phyloP scores from a whole-genome alignment of 768 basidiomycete species.

The Naematelia encephala region DNA sequence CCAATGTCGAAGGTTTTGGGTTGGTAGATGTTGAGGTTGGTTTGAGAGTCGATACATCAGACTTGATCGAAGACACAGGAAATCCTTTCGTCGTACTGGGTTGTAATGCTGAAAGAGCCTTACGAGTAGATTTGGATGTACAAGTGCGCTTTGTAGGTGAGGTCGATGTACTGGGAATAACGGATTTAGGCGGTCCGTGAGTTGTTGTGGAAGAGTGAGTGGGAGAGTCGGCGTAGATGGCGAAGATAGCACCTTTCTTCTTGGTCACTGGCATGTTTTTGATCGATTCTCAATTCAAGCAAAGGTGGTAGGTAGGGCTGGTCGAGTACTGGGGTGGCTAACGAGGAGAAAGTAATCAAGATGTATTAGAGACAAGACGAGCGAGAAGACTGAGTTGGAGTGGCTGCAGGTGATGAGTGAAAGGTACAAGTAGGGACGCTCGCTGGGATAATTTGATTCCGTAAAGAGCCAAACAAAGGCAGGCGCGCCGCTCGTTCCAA shows the following conservation, averaged over 20 bases:
- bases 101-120: slow-evolving; percentile 15
- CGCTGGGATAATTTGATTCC: too few relatives aligned
- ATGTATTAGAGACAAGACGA: too few relatives aligned
- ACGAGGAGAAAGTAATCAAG: too few relatives aligned
- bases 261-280: slow-evolving; percentile 44
- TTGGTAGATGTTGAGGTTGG: neutral
- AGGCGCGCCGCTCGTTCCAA: neutral
- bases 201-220: neutral
- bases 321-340: too few relatives aligned
- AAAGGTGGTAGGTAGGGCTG: too few relatives aligned
- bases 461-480: neutral
- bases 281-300: neutral
- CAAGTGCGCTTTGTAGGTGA: too few relatives aligned
- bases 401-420: too few relatives aligned
- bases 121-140: slow-evolving; percentile 6
- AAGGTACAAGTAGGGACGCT: too few relatives aligned
- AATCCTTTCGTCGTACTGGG: slow-evolving; percentile 2
- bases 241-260: slow-evolving; percentile 48
- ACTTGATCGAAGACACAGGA: neutral
- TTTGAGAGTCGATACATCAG: neutral
- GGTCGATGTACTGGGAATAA: too few relatives aligned
- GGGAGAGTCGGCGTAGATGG: slow-evolving; percentile 48
- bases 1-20: too few relatives aligned
- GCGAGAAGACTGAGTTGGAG: too few relatives aligned
- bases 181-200: neutral